phyloP scores from a whole-genome alignment of 2,329 filamentous ascomycete species.

The Boeremia lycopersici region DNA sequence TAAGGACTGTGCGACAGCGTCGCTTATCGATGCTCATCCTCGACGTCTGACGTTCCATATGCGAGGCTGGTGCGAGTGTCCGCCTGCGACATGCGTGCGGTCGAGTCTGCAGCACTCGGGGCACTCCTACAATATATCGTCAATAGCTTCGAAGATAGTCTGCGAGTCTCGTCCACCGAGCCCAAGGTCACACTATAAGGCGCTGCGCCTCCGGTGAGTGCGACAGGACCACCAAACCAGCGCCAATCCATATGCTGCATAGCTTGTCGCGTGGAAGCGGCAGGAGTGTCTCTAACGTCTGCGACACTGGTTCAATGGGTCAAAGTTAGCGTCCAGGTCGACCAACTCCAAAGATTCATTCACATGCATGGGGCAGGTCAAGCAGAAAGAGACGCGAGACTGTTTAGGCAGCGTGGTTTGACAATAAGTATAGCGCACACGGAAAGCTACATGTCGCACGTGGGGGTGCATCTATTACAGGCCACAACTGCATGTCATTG shows the following conservation, averaged over 20 bases:
- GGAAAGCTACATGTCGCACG: conserved; percentile 10
- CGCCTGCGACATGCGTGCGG: conserved; percentile 1
- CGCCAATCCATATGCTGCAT: conserved; percentile 19
- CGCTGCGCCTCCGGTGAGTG: conserved; percentile 18
- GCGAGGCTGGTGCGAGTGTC: conserved; percentile 2
- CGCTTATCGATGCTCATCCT: conserved; percentile 17
- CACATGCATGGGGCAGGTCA: conserved; percentile 5
- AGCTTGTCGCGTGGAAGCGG: conserved; percentile 46
- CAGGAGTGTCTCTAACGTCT: conserved; percentile 24
- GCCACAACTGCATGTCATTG: conserved; percentile 3
- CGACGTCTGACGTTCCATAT: conserved; percentile 19
- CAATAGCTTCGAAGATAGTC: neutral
- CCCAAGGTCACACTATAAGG: neutral
- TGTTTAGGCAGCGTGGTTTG: conserved; percentile 2
- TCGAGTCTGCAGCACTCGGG: neutral
- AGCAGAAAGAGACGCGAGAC: conserved; percentile 6
- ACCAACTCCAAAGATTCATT: conserved; percentile 1
- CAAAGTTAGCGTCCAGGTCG: conserved; percentile 14
- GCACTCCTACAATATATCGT: neutral
- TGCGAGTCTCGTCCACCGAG: neutral
- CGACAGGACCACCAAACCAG: conserved; percentile 14
- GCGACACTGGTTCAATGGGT: conserved; percentile 32
- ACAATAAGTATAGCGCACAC: neutral
- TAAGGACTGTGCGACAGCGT: conserved; percentile 20
- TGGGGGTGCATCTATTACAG: conserved; percentile 13